These are phyloP conservation scores for Eimeria maxima DNA, from an alignment of 169 alveolate species.

Conservation along the genomic window DNA sequence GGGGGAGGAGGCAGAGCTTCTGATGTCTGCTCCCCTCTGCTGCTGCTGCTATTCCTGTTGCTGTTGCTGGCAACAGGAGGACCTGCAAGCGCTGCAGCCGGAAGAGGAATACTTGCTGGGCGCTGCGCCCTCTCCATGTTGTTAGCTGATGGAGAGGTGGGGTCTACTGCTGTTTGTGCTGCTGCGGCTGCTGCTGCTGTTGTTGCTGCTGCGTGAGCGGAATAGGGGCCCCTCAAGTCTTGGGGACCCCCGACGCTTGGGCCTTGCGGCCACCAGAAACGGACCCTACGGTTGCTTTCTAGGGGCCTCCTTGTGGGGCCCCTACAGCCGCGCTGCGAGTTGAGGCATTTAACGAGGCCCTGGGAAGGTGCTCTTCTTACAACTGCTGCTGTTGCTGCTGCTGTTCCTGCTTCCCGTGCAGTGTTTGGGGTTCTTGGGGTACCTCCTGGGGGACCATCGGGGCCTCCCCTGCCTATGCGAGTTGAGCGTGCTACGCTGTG, in stretches of 20 bases:
- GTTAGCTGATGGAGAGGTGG: background rate
- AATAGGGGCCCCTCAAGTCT: background rate
- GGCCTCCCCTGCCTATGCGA: too few species aligned
- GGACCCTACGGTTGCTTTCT: slow-evolving; percentile 30
- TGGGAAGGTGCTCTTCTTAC: background rate
- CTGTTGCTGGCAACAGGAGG: background rate
- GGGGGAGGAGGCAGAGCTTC: background rate
- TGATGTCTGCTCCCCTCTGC: background rate
- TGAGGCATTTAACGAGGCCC: background rate
- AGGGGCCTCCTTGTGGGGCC: background rate
- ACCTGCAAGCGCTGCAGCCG: slow-evolving; percentile 17
- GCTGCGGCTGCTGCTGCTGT: background rate
- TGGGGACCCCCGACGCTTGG: background rate
- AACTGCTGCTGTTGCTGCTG: background rate
- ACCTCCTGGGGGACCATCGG: background rate
- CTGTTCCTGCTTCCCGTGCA: background rate
- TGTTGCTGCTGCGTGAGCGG: background rate
- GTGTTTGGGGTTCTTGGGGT: background rate
- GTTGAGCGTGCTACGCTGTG: background rate
- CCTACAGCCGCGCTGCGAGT: background rate
- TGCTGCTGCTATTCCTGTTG: background rate
- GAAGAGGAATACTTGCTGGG: background rate
- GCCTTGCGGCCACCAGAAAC: slow-evolving; percentile 42
- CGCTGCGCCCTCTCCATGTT: background rate
- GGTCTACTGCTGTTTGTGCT: background rate